Conservation (phyloP, 2,329 filamentous ascomycete genomes). For the Aspergillus udagawae region DNA sequence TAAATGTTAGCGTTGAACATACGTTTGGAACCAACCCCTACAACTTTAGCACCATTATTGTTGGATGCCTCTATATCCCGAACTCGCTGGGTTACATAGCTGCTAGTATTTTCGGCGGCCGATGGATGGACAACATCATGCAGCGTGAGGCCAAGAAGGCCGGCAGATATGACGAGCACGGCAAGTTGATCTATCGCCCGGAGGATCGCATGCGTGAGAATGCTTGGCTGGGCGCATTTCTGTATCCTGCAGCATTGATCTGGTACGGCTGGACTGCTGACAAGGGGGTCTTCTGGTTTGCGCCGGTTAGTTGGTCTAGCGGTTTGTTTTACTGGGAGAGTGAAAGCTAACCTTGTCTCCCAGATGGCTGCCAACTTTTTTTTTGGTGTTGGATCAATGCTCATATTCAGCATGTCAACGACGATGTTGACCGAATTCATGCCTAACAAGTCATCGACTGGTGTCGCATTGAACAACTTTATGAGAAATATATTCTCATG, state of each 20-base stretch:
- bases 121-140: slow-evolving; percentile 81
- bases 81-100: slow-evolving; percentile 68
- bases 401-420: slow-evolving; percentile 68
- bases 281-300: slow-evolving; percentile 60
- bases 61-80: slow-evolving; percentile 76
- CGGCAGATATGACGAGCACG: slow-evolving; percentile 62
- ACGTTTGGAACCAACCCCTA: slow-evolving; percentile 67
- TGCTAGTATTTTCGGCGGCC: slow-evolving; percentile 65
- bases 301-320: slow-evolving; percentile 39
- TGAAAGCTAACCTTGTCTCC: slow-evolving; percentile 1
- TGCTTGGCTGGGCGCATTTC: slow-evolving; percentile 66
- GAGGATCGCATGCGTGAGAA: slow-evolving; percentile 83
- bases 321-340: background rate
- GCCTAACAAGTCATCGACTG: slow-evolving; percentile 64
- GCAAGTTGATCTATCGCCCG: slow-evolving; percentile 64
- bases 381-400: slow-evolving; percentile 74
- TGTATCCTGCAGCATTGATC: slow-evolving; percentile 68
- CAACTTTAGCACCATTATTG: slow-evolving; percentile 61
- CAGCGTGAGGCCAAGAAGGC: slow-evolving; percentile 67
- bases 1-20: slow-evolving; percentile 72
- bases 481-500: slow-evolving; percentile 74
- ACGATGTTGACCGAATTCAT: slow-evolving; percentile 87
- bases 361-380: slow-evolving; percentile 63
- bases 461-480: slow-evolving; percentile 79
- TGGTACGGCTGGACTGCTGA: slow-evolving; percentile 74